phyloP scores from a whole-genome alignment of 2,329 filamentous ascomycete genomes.

The Fusarium tricinctum region DNA sequence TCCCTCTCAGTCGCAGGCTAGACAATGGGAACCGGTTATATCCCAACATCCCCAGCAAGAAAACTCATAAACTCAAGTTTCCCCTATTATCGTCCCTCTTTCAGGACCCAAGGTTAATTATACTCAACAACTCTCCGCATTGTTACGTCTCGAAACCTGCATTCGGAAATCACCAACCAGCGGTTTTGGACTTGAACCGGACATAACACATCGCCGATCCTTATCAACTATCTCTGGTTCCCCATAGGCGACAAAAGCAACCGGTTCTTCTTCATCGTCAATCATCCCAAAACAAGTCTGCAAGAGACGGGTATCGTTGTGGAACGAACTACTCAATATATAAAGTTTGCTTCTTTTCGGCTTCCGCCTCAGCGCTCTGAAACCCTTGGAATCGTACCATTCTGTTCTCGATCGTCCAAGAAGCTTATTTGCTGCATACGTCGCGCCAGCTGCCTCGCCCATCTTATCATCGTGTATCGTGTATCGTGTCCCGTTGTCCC shows the following conservation, averaged over 20 bases:
- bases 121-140: background rate
- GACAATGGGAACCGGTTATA: slow-evolving; percentile 21
- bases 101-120: background rate
- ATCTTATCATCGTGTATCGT: background rate
- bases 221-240: slow-evolving; percentile 7
- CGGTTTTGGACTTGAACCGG: background rate
- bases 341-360: slow-evolving; percentile 22
- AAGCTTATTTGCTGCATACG: background rate
- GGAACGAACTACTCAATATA: slow-evolving; percentile 1
- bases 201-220: background rate
- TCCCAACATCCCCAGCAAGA: slow-evolving; percentile 13
- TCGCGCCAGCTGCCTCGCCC: slow-evolving; percentile 11
- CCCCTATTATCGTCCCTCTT: background rate
- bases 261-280: slow-evolving; percentile 12
- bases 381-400: slow-evolving; percentile 9
- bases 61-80: slow-evolving; percentile 2
- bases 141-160: background rate
- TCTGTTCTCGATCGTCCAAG: slow-evolving; percentile 13
- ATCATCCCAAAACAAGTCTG: background rate
- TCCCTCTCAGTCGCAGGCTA: slow-evolving; percentile 2
- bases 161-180: slow-evolving; percentile 13
- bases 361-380: slow-evolving; percentile 22
- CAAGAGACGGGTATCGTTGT: slow-evolving; percentile 7
- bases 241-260: slow-evolving; percentile 15
- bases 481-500: background rate